Conservation (phyloP, 768 basidiomycete species). For the Boletales sp. region DNA sequence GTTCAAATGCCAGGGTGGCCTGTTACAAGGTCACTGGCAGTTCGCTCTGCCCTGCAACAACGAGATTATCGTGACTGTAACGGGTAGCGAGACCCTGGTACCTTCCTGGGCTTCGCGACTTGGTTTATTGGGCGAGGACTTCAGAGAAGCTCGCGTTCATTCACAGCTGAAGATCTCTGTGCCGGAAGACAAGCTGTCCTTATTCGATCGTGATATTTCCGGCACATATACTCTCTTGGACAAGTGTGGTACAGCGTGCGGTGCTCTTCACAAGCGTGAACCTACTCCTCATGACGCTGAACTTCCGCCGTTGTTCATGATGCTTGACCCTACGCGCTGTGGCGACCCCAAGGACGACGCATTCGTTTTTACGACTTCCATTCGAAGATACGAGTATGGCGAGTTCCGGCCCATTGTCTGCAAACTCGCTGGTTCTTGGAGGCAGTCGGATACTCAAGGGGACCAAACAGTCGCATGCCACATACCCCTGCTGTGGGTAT, state of each 20-base stretch:
- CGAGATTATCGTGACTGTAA: conserved; percentile 55
- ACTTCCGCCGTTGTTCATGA: conserved; percentile 63
- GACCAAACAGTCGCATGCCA: conserved; percentile 51
- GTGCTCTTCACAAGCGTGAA: conserved; percentile 70
- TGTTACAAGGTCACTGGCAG: conserved; percentile 77
- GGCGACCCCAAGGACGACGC: conserved; percentile 73
- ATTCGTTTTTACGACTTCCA: conserved; percentile 83
- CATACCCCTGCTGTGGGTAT: conserved; percentile 65
- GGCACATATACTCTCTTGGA: conserved; percentile 77
- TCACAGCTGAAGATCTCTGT: conserved; percentile 64
- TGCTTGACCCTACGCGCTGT: conserved; percentile 82
- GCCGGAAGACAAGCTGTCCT: conserved; percentile 38
- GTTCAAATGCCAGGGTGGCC: conserved; percentile 48
- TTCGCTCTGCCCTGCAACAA: conserved; percentile 66
- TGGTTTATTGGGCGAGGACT: conserved; percentile 63
- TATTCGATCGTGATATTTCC: conserved; percentile 76
- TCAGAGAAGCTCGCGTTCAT: conserved; percentile 65
- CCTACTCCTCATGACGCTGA: conserved; percentile 38
- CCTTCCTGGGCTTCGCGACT: conserved; percentile 84
- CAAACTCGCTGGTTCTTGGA: conserved; percentile 72
- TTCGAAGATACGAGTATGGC: conserved; percentile 74
- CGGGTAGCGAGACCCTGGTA: conserved; percentile 58
- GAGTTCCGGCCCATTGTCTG: conserved; percentile 77
- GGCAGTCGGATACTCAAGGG: conserved; percentile 55
- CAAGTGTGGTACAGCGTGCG: conserved; percentile 86